Evolutionary conservation across 306 rosid genomes (phyloP).

Genomic region (Prunus kanzakura): DNA sequence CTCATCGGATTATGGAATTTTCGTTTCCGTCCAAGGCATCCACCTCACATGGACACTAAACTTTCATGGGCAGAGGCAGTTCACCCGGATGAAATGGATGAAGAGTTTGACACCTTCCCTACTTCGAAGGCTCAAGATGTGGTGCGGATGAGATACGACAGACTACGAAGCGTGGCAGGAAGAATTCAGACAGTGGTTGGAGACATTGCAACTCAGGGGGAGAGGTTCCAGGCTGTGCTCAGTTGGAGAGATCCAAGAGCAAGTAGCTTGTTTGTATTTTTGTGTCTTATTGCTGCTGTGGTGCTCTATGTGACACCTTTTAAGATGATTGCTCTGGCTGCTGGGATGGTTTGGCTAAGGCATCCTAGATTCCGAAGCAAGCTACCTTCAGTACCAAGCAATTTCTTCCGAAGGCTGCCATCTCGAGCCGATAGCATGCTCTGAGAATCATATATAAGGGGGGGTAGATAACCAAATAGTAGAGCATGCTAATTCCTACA

Average conservation of each 20-base stretch:
- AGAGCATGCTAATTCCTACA: too few species aligned
- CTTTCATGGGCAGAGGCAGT: conserved; percentile 86
- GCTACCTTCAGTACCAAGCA: conserved; percentile 62
- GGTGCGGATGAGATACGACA: conserved; percentile 64
- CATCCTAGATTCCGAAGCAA: conserved; percentile 76
- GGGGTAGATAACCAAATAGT: too few species aligned
- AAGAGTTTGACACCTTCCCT: conserved; percentile 81
- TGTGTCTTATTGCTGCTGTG: conserved; percentile 49
- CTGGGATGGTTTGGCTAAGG: conserved; percentile 60
- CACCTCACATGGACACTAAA: conserved; percentile 77
- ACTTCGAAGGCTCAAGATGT: conserved; percentile 55
- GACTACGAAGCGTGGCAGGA: conserved; percentile 71
- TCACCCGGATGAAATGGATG: conserved; percentile 58
- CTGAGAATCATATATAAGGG: conserved; percentile 8
- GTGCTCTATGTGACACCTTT: conserved; percentile 58
- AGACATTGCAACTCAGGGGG: conserved; percentile 70
- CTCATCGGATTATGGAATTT: conserved; percentile 80
- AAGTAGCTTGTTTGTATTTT: conserved; percentile 40
- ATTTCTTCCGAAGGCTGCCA: conserved; percentile 78
- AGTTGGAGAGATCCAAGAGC: conserved; percentile 75
- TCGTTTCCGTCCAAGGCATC: conserved; percentile 53
- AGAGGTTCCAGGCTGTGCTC: conserved; percentile 48
- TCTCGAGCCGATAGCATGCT: conserved; percentile 77
- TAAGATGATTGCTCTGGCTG: conserved; percentile 50
- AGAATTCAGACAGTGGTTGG: conserved; percentile 67